phyloP scores from a whole-genome alignment of 1,284 basidiomycete genomes.

The Tetrapyrgos nigripes region DNA sequence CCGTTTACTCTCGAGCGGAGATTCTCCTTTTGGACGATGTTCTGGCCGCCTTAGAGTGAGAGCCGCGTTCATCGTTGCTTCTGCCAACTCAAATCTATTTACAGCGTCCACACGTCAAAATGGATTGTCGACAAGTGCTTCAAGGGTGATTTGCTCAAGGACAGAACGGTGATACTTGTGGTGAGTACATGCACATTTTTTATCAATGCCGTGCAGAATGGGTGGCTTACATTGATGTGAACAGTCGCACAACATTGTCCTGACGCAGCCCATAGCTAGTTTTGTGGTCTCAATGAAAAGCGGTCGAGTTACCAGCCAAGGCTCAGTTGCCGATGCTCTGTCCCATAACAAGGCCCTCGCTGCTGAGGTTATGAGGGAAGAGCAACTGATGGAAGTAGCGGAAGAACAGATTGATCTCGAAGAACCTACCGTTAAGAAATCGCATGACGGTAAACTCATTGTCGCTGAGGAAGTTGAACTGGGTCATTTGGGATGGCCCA shows the following conservation, averaged over 20 bases:
- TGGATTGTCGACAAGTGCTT: constrained; percentile 83
- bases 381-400: constrained; percentile 38
- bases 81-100: background rate
- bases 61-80: background rate
- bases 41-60: constrained; percentile 58
- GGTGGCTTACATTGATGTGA: background rate
- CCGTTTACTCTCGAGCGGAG: constrained; percentile 67
- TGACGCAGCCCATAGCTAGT: constrained; percentile 62
- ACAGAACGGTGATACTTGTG: constrained; percentile 75
- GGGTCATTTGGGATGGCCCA: constrained; percentile 59
- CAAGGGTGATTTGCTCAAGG: constrained; percentile 68
- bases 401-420: constrained; percentile 45
- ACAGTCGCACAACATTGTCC: constrained; percentile 68
- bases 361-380: constrained; percentile 39
- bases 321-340: constrained; percentile 44
- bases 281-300: constrained; percentile 62
- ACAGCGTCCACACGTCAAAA: constrained; percentile 65
- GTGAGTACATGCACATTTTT: constrained; percentile 53
- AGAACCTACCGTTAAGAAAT: background rate
- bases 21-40: constrained; percentile 73
- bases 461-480: constrained; percentile 64
- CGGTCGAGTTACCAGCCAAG: constrained; percentile 49
- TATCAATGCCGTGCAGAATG: background rate
- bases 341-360: constrained; percentile 40
- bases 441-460: constrained; percentile 52